A percentile compares a stretch with the other conserved stretches of the same genome.
These are phyloP conservation scores for Evernia prunastri DNA, from an alignment of 495 filamentous ascomycete species.

Conservation along the genomic window DNA sequence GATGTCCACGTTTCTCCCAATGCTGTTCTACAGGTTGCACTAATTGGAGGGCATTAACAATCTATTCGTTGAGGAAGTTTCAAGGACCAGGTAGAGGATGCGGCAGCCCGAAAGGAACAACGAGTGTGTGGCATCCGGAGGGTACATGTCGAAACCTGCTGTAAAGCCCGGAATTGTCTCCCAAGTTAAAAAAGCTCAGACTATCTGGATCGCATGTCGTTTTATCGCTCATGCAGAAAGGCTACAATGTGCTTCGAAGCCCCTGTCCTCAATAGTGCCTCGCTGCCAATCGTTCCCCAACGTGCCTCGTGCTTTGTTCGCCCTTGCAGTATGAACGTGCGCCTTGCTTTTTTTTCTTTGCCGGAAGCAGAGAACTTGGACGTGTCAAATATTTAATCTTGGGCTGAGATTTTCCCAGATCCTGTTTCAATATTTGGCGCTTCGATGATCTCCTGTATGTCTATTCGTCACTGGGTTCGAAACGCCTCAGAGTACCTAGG, in stretches of 20 bases:
- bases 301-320: conserved; percentile 7
- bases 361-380: background rate
- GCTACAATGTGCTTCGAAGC: background rate
- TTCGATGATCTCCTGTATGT: background rate
- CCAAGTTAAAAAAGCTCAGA: background rate
- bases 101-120: background rate
- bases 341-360: background rate
- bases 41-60: background rate
- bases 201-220: conserved; percentile 8
- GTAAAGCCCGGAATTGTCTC: background rate
- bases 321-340: conserved; percentile 6
- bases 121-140: background rate
- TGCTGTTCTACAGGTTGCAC: conserved; percentile 7
- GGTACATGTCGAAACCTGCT: background rate
- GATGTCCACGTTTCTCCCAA: conserved; percentile 10
- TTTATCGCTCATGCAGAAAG: conserved; percentile 15
- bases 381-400: background rate
- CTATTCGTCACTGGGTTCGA: background rate
- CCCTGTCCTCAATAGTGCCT: conserved; percentile 7
- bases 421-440: background rate
- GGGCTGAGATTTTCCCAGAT: background rate
- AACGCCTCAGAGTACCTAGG: background rate
- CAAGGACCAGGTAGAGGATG: background rate
- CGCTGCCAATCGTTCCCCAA: conserved; percentile 18
- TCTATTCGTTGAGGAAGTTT: background rate